A percentile compares a stretch with the other conserved stretches of the same genome.
Conservation (phyloP, 1,284 basidiomycete species). For the Sporisorium sorghi region DNA sequence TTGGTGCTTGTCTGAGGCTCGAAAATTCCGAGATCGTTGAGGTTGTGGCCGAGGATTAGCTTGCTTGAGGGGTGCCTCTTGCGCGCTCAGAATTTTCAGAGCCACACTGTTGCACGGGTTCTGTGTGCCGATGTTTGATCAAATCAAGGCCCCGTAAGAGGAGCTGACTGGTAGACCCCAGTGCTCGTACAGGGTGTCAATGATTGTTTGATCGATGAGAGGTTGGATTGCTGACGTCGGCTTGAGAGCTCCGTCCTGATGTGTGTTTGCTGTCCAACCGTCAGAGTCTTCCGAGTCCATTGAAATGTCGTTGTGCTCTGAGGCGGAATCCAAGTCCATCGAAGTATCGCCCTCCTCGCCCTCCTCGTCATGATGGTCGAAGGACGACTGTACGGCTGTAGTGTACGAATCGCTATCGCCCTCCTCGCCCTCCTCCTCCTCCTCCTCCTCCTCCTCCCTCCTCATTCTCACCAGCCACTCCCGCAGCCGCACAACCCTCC, state of each 20-base stretch:
- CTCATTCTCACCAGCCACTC: not conserved
- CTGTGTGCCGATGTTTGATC: not conserved
- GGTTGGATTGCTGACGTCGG: not conserved
- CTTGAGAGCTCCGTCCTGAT: not conserved
- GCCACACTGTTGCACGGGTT: too few species aligned
- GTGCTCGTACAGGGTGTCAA: constrained; percentile 9
- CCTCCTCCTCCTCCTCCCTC: not conserved
- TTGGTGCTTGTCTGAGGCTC: too few species aligned
- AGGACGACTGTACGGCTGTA: not conserved
- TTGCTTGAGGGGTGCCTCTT: too few species aligned
- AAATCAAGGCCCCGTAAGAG: constrained; percentile 4
- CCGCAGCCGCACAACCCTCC: not conserved
- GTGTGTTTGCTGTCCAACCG: not conserved
- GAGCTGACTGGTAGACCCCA: constrained; percentile 1
- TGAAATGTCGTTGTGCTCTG: not conserved
- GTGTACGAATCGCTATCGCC: not conserved
- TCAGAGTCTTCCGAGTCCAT: constrained; percentile 1
- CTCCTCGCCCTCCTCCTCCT: not conserved
- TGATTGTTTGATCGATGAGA: not conserved
- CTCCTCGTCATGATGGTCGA: not conserved
- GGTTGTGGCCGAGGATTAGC: too few species aligned
- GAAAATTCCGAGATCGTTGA: too few species aligned
- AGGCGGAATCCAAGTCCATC: not conserved
- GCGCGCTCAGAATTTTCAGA: too few species aligned
- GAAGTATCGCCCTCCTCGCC: constrained; percentile 2